phyloP scores from a whole-genome alignment of 768 basidiomycete species.

The Lenzites betulinus region DNA sequence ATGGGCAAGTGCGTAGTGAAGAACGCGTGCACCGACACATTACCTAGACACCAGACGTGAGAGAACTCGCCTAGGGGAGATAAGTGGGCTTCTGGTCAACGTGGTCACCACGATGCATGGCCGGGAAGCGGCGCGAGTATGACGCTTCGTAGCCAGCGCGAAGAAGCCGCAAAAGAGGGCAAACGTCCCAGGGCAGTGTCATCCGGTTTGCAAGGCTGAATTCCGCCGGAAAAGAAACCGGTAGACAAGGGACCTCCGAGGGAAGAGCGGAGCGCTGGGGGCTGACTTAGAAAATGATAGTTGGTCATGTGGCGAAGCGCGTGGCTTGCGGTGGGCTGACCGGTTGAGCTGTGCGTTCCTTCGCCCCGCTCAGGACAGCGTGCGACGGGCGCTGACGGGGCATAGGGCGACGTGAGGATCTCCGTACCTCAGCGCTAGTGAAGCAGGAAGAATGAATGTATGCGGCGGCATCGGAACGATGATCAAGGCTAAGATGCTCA shows the following conservation, averaged over 20 bases:
- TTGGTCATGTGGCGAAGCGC: conserved; percentile 3
- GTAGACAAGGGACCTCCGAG: conserved; percentile 15
- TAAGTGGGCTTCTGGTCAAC: conserved; percentile 3
- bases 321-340: not conserved
- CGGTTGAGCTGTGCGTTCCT: not conserved
- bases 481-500: not conserved
- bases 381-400: not conserved
- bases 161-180: not conserved
- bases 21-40: not conserved
- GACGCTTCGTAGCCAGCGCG: not conserved
- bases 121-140: conserved; percentile 8
- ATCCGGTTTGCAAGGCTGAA: not conserved
- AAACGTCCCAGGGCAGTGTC: conserved; percentile 1
- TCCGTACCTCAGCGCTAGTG: conserved; percentile 15
- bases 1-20: no score
- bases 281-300: conserved; percentile 8
- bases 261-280: conserved; percentile 16
- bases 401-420: conserved; percentile 8
- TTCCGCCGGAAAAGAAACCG: not conserved
- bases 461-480: conserved; percentile 8
- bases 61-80: conserved; percentile 1
- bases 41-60: not conserved
- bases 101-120: conserved; percentile 7
- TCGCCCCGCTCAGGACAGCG: not conserved
- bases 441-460: conserved; percentile 1